Evolutionary conservation across 1,139 yeast genomes (phyloP), one percentile per base, ranked within the genome.

Genomic region (Blastobotrys capitulatus): DNA sequence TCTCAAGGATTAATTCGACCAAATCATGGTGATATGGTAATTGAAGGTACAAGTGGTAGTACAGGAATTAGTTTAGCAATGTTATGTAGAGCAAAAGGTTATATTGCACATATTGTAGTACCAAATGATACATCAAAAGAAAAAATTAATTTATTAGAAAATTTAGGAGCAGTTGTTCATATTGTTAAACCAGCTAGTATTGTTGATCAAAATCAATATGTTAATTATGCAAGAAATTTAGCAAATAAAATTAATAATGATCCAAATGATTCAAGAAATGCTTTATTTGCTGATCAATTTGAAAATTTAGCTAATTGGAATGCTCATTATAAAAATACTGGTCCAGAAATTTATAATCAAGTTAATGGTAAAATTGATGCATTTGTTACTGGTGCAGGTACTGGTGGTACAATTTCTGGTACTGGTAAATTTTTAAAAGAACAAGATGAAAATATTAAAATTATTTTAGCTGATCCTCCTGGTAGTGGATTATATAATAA

Each of bases 1-100:
- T 50, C 57, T 12, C 55, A 61, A 40, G 94, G 92, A 0, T 64
- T 72, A 13, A 65, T 90, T 39, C 65, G 70, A 8, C 90, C 89
- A 0, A 64, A 79, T 50, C 60, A 71, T 47, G 81, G 79, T 1
- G 89, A 86, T 62, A 76, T 82, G 18, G 80, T 87, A 4, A 89
- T 83, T 64, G 98, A 92, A 70, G 98, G 98, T 2, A 92, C 97
- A 0, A 83, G 94, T 10, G 97, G 97, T 0, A 87, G 96, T 0
- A 92, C 98, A 0, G 98, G 98, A 8, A 92, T 92, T 26, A 86
- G 96, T 2, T 78, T 92, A 57, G 96, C 97, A 1, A 79, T 88
- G 68, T 75, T 92, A 22, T 86, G 95, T 54, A 80, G 89, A 58
- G 86, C 97, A 0, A 67, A 86, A 52, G 98, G 98, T 0, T 90